Conservation (phyloP, 164 flowering plant genomes). For the Akebia trifoliata region DNA sequence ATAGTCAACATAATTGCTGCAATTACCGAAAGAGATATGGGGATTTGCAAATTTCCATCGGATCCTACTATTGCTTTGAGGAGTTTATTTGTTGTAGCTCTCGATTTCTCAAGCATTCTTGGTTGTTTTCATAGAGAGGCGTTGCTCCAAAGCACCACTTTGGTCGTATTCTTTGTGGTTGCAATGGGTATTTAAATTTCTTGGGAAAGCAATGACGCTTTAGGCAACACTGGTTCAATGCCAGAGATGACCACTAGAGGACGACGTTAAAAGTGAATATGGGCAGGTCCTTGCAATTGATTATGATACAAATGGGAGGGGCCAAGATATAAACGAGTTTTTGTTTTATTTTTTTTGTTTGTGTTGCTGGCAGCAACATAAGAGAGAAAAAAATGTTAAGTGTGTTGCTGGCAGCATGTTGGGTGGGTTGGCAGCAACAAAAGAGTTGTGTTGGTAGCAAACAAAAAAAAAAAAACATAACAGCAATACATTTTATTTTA, state of each 20-base stretch:
- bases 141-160: constrained; percentile 52
- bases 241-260: constrained; percentile 36
- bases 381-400: too few relatives aligned
- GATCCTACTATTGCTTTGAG: constrained; percentile 65
- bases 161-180: constrained; percentile 56
- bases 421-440: too few relatives aligned
- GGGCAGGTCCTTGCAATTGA: constrained; percentile 30
- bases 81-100: constrained; percentile 35
- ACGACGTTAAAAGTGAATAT: constrained; percentile 34
- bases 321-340: constrained; percentile 6
- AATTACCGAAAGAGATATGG: constrained; percentile 31
- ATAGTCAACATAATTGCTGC: constrained; percentile 53
- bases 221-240: constrained; percentile 65
- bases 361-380: too few relatives aligned
- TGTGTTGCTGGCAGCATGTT: too few relatives aligned
- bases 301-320: constrained; percentile 8
- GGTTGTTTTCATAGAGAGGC: constrained; percentile 59
- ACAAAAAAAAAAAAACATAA: too few relatives aligned
- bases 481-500: too few relatives aligned
- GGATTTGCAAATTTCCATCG: constrained; percentile 56
- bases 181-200: constrained; percentile 43
- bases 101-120: constrained; percentile 28
- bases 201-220: constrained; percentile 53
- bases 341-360: too few relatives aligned
- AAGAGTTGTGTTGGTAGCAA: too few relatives aligned